phyloP scores from a whole-genome alignment of 2,329 filamentous ascomycete genomes.

The Exophiala calicioides region DNA sequence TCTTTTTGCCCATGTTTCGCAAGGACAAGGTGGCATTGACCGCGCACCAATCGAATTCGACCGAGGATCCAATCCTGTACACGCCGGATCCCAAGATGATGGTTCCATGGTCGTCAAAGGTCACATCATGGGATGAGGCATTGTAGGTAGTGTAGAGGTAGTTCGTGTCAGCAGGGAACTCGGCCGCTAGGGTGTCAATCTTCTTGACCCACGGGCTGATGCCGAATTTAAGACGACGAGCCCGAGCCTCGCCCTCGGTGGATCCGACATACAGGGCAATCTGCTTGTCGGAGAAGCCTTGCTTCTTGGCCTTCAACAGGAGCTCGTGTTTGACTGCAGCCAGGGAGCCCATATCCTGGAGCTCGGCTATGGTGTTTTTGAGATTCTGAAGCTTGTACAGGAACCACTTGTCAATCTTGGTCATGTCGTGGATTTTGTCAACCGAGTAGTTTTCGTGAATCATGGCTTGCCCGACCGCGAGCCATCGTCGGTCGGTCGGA shows the following conservation, averaged over 20 bases:
- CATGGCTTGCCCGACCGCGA: constrained; percentile 97
- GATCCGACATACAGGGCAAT: constrained; percentile 83
- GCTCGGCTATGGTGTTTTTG: constrained; percentile 82
- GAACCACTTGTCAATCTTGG: constrained; percentile 99
- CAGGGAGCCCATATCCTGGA: constrained; percentile 80
- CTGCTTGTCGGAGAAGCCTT: constrained; percentile 96
- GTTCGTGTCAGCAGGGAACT: constrained; percentile 93
- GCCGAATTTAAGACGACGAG: constrained; percentile 78
- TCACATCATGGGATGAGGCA: constrained; percentile 87
- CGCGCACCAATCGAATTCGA: constrained; percentile 98
- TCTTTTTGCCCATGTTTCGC: constrained; percentile 88
- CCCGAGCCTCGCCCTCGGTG: constrained; percentile 86
- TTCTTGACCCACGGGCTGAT: constrained; percentile 97
- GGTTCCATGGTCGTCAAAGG: constrained; percentile 87
- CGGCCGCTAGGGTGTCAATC: constrained; percentile 95
- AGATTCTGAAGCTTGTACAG: constrained; percentile 97
- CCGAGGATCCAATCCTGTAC: constrained; percentile 95
- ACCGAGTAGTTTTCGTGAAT: constrained; percentile 94
- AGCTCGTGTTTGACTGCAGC: constrained; percentile 85
- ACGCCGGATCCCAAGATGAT: constrained; percentile 91
- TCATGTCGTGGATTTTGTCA: constrained; percentile 86
- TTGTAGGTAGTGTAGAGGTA: constrained; percentile 99
- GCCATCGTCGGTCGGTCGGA: constrained; percentile 94
- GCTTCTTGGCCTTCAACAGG: constrained; percentile 89
- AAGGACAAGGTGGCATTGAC: constrained; percentile 85